These are phyloP conservation scores for Phyllosticta paracitricarpa DNA, from an alignment of 2,329 filamentous ascomycete genomes.

Conservation along the genomic window DNA sequence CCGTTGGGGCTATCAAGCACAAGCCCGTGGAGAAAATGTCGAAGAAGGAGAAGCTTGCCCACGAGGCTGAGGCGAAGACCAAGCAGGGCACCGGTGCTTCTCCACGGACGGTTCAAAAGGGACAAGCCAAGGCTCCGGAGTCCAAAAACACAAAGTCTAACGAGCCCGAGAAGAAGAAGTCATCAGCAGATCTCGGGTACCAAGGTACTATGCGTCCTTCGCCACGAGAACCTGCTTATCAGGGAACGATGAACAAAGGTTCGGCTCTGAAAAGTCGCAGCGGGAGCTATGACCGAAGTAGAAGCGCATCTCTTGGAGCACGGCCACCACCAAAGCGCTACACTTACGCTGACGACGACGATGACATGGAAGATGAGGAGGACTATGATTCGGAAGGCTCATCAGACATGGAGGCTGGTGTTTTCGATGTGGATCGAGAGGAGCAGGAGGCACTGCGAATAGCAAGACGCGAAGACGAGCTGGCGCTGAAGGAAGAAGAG, in stretches of 20 bases:
- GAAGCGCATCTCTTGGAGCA: constrained; percentile 17
- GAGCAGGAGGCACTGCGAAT: constrained; percentile 52
- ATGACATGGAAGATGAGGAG: constrained; percentile 50
- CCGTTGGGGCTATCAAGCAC: constrained; percentile 63
- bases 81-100: constrained; percentile 24
- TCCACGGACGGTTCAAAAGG: constrained; percentile 4
- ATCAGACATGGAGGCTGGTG: constrained; percentile 69
- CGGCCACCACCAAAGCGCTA: constrained; percentile 19
- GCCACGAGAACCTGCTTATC: constrained; percentile 26
- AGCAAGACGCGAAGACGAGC: constrained; percentile 58
- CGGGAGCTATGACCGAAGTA: constrained; percentile 15
- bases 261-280: constrained; percentile 15
- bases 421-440: constrained; percentile 64
- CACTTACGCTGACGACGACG: constrained; percentile 27
- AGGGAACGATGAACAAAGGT: constrained; percentile 23
- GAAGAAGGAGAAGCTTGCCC: constrained; percentile 44
- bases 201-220: constrained; percentile 38
- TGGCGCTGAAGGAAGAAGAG: constrained; percentile 53
- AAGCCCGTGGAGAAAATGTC: constrained; percentile 59
- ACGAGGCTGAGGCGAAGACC: constrained; percentile 36
- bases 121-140: constrained; percentile 13
- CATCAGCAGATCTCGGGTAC: constrained; percentile 31
- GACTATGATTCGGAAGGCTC: constrained; percentile 48
- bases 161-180: constrained; percentile 26
- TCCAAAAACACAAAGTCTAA: constrained; percentile 14